Evolutionary conservation across 73 alveolate genomes (phyloP).

Genomic region (Paramecium pentaurelia): DNA sequence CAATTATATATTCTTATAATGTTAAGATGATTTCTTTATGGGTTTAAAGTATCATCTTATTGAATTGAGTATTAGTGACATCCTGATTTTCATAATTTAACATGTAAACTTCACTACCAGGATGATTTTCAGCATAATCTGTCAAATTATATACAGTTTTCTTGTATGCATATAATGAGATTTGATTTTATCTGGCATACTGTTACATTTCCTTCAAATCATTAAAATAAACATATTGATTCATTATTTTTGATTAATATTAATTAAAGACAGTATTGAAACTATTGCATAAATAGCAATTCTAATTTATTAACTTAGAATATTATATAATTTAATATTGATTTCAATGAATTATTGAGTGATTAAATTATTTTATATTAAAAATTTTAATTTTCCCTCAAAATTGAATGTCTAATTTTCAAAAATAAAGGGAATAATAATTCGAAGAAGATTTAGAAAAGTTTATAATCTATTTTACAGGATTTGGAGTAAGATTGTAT

Average conservation of each 20-base stretch:
- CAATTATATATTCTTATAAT: neutral
- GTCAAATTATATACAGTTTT: neutral
- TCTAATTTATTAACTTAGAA: neutral
- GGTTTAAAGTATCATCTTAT: neutral
- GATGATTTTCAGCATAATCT: neutral
- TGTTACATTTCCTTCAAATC: neutral
- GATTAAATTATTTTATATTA: neutral
- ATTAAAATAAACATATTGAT: neutral
- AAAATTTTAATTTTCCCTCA: neutral
- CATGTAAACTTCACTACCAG: neutral
- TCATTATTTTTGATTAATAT: neutral
- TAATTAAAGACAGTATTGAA: neutral
- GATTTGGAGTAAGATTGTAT: neutral
- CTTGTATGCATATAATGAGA: conserved; percentile 2
- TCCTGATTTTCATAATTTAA: neutral
- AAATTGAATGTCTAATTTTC: conserved; percentile 25
- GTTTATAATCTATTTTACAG: neutral
- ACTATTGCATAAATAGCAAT: neutral
- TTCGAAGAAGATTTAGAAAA: neutral
- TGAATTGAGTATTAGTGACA: neutral
- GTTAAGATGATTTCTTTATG: neutral
- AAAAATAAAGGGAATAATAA: neutral
- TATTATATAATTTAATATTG: neutral
- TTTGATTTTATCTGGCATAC: neutral
- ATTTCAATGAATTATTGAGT: neutral